These are phyloP conservation scores for Diplocarpon rosae DNA, from an alignment of 2,329 filamentous ascomycete species.

Conservation along the genomic window DNA sequence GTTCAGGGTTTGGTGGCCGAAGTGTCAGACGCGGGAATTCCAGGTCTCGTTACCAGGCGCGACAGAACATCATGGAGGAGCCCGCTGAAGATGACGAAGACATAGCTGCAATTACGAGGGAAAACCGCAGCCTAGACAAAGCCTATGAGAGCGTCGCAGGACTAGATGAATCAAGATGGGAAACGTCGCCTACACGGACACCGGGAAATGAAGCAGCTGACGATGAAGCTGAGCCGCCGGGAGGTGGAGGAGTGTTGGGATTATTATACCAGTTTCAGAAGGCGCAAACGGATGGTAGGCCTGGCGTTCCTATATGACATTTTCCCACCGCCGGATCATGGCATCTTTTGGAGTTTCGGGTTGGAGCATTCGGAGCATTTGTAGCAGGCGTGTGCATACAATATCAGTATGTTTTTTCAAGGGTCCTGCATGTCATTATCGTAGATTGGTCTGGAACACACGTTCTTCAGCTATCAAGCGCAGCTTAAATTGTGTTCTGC, in stretches of 20 bases:
- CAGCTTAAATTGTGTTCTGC: no score
- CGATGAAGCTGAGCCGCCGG: slow-evolving; percentile 36
- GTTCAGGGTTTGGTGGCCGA: slow-evolving; percentile 34
- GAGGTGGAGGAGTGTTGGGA: slow-evolving; percentile 48
- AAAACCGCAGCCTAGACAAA: slow-evolving; percentile 17
- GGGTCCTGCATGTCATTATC: no score
- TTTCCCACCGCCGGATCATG: background rate
- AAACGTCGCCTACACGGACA: slow-evolving; percentile 29
- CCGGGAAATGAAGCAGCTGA: slow-evolving; percentile 29
- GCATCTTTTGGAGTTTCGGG: background rate
- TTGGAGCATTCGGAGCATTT: background rate
- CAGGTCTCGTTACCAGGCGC: slow-evolving; percentile 36
- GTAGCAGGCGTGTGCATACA: background rate
- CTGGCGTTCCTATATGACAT: slow-evolving; percentile 1
- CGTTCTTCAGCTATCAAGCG: no score
- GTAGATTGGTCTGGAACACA: no score
- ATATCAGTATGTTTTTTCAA: background rate
- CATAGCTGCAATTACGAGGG: slow-evolving; percentile 8
- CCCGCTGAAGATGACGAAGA: slow-evolving; percentile 38
- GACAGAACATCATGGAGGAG: slow-evolving; percentile 45
- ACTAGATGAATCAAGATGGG: slow-evolving; percentile 34
- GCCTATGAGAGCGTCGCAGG: slow-evolving; percentile 24
- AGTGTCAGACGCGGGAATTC: slow-evolving; percentile 37
- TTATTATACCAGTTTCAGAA: slow-evolving; percentile 58
- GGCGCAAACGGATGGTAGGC: slow-evolving; percentile 38